Base-by-base conservation (phyloP, 345 rosid species). In the Litchi chinensis region DNA sequence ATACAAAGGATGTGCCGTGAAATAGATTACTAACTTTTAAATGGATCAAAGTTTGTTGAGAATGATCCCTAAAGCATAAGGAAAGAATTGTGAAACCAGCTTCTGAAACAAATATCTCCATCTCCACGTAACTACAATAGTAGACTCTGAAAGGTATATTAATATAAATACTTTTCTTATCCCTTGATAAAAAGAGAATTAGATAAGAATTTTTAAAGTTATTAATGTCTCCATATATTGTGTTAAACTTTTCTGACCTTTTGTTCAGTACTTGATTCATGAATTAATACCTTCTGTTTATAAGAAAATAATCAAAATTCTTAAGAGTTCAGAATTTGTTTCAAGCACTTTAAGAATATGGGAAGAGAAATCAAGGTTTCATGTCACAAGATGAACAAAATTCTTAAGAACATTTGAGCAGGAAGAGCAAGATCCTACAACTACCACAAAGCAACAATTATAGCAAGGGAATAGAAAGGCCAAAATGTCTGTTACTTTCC, bases 401-500 rank as follows among this genome's bases (percentile, higher is more conserved):
- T 15, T 67, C 48, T 19, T 22, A 44, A 21, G 6, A 68, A 16
- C 50, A 5, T 54, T 22, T 40, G 10, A 10, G 57, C 54, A 26
- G 66, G 63, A 70, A 1, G 19, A 8, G 73, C 73, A 69, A 52
- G 56, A 40, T 65, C 65, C 40, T 46, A 63, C 59, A 40, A 18
- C 68, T 71, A 76, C 18, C 28, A 24, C n/a, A 76, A 22, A 15
- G 21, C 8, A 68, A 71, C 19, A 54, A 43, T 32, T 5, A 60
- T 4, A 12, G 62, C 32, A 24, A 46, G n/a, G 22, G 28, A 69
- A 28, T 57, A 5, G 18, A 11, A 46, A 66, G 19, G 74, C 67
- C 16, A 24, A 70, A 77, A 40, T 60, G 77, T 48, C 88, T 86
- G 88, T 86, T 88, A 93, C 98, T 82, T 91, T 93, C 82, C 93